phyloP scores from a whole-genome alignment of 257 asterid species.

The Datura wrightii region DNA sequence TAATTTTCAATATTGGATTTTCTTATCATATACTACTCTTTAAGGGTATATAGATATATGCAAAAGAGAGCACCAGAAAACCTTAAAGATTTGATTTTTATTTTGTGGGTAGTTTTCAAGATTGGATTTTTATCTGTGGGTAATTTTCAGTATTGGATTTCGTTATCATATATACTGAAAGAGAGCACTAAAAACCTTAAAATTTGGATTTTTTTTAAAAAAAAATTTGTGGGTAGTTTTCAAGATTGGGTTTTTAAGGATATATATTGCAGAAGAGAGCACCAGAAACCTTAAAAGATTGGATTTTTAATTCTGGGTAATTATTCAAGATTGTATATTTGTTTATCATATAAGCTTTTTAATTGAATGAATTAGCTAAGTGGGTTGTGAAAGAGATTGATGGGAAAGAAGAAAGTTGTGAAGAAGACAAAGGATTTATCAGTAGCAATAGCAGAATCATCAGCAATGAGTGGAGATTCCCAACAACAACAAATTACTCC shows the following conservation, averaged over 20 bases:
- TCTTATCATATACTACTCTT: not conserved
- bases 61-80: not conserved
- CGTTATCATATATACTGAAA: not conserved
- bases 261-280: not conserved
- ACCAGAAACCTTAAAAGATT: not conserved
- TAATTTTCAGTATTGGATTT: not conserved
- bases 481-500: slow-evolving; percentile 44
- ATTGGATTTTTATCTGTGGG: not conserved
- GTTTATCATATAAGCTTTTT: not conserved
- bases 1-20: slow-evolving; percentile 19
- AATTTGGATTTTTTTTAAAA: not conserved
- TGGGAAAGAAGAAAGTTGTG: slow-evolving; percentile 60
- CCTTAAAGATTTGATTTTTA: not conserved
- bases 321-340: not conserved
- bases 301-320: not conserved
- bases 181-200: not conserved
- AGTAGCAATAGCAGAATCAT: slow-evolving; percentile 61
- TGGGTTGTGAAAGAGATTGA: slow-evolving; percentile 4
- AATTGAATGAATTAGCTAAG: not conserved
- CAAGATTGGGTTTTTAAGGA: not conserved
- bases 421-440: slow-evolving; percentile 59
- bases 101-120: not conserved
- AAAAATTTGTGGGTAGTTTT: not conserved
- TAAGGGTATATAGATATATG: not conserved
- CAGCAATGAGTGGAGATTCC: slow-evolving; percentile 47